Conservation (phyloP, 1,284 basidiomycete species). For the Marasmius oreades region DNA sequence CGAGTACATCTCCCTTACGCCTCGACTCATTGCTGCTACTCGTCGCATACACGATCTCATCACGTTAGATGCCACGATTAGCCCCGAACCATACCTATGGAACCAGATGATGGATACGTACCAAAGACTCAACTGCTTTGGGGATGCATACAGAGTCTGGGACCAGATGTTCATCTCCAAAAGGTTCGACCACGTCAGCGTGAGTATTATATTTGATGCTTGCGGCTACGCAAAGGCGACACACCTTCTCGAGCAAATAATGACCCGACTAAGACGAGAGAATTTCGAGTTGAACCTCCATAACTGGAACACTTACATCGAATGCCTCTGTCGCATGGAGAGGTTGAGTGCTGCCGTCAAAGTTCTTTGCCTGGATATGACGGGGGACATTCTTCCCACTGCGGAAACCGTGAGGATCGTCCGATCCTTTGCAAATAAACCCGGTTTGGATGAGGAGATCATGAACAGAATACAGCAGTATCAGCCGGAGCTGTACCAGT, state of each 20-base stretch:
- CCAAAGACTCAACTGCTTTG: constrained; percentile 67
- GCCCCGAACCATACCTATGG: constrained; percentile 74
- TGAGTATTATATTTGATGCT: constrained; percentile 84
- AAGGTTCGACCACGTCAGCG: constrained; percentile 57
- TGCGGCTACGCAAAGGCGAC: constrained; percentile 63
- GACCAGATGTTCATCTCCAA: constrained; percentile 64
- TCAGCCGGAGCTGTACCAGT: constrained; percentile 54
- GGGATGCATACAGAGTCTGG: constrained; percentile 79
- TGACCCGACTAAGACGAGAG: constrained; percentile 45
- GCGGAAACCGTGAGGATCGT: constrained; percentile 47
- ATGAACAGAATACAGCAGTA: constrained; percentile 44
- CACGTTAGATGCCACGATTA: constrained; percentile 71
- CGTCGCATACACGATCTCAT: constrained; percentile 78
- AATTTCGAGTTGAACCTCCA: constrained; percentile 53
- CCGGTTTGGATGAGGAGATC: constrained; percentile 42
- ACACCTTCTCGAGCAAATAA: constrained; percentile 50
- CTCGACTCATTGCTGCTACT: constrained; percentile 44
- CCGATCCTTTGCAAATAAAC: constrained; percentile 46
- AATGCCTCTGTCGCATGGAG: constrained; percentile 78
- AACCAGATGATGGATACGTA: constrained; percentile 93
- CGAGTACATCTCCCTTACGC: constrained; percentile 22
- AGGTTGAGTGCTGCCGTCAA: constrained; percentile 67
- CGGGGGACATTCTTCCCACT: constrained; percentile 42
- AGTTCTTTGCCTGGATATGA: constrained; percentile 67
- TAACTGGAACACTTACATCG: constrained; percentile 83